Evolutionary conservation across 805 yeast genomes (phyloP).

Genomic region (Grigorovia transvaalensis): DNA sequence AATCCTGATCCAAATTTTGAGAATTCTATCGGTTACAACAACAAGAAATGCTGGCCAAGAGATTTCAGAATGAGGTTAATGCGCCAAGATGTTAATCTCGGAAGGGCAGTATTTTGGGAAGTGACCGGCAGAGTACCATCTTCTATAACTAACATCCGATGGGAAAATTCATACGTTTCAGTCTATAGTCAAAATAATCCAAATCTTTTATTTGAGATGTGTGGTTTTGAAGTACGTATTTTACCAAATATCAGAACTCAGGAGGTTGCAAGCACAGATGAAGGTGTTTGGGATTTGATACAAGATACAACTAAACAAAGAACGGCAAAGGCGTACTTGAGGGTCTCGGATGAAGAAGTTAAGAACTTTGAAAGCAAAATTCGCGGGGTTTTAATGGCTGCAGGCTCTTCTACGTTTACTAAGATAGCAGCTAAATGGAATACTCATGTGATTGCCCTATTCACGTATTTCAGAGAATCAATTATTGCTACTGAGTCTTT

Average conservation of each 20-base stretch:
- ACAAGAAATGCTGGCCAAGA: constrained; percentile 89
- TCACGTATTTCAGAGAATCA: constrained; percentile 89
- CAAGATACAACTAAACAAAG: constrained; percentile 66
- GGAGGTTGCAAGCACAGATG: constrained; percentile 48
- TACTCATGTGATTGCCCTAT: constrained; percentile 74
- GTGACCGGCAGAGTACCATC: constrained; percentile 67
- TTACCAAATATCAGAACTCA: constrained; percentile 58
- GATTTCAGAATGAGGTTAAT: constrained; percentile 84
- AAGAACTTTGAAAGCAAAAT: constrained; percentile 73
- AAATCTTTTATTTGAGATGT: constrained; percentile 77
- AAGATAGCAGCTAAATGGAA: constrained; percentile 95
- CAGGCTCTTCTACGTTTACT: constrained; percentile 92
- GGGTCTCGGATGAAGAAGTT: constrained; percentile 74
- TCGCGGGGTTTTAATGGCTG: constrained; percentile 83
- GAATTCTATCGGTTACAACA: constrained; percentile 74
- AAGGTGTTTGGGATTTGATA: constrained; percentile 86
- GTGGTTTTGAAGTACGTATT: constrained; percentile 90
- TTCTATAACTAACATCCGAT: constrained; percentile 58
- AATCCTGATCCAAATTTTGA: constrained; percentile 92
- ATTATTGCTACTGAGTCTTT: constrained; percentile 71
- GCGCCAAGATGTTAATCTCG: constrained; percentile 85
- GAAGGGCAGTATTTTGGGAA: constrained; percentile 90
- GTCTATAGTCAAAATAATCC: constrained; percentile 89
- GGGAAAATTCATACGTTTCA: constrained; percentile 76
- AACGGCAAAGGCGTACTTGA: constrained; percentile 78